Percentiles rank a stretch among this genome's conserved stretches.
These are phyloP conservation scores for Protomyces lactucae-debilis DNA, from an alignment of 1,139 yeast species.

Conservation along the genomic window DNA sequence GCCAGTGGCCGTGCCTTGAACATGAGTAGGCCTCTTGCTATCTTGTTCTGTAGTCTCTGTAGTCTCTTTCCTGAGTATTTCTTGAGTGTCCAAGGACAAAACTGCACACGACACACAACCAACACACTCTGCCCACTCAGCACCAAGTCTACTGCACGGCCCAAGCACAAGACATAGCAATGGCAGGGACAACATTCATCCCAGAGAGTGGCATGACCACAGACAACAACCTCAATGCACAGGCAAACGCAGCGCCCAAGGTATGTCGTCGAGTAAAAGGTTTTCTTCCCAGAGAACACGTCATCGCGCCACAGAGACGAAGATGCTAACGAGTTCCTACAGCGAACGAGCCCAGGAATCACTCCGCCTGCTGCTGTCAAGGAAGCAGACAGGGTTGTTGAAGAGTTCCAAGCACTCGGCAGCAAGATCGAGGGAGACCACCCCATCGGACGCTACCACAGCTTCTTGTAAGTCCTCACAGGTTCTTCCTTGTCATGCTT, in stretches of 20 bases:
- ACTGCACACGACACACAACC: neutral
- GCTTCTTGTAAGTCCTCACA: conserved; percentile 13
- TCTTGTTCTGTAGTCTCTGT: neutral
- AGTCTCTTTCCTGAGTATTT: neutral
- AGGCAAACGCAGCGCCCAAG: conserved; percentile 3
- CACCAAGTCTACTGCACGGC: too few species aligned
- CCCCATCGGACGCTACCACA: conserved; percentile 18
- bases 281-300: neutral
- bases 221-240: conserved; percentile 10
- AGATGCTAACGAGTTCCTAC: neutral
- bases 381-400: conserved; percentile 19
- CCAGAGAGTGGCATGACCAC: conserved; percentile 23
- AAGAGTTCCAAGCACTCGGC: conserved; percentile 13
- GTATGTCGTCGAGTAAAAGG: neutral
- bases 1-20: neutral
- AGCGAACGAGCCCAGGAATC: conserved; percentile 21
- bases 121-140: neutral
- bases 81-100: neutral
- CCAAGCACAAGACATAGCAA: neutral
- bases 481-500: neutral
- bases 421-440: conserved; percentile 10
- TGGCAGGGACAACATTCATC: conserved; percentile 14
- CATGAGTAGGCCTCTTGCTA: neutral
- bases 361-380: conserved; percentile 20
- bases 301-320: neutral